Evolutionary conservation across 1,139 yeast genomes (phyloP).

Genomic region (Diutina mesorugosa): DNA sequence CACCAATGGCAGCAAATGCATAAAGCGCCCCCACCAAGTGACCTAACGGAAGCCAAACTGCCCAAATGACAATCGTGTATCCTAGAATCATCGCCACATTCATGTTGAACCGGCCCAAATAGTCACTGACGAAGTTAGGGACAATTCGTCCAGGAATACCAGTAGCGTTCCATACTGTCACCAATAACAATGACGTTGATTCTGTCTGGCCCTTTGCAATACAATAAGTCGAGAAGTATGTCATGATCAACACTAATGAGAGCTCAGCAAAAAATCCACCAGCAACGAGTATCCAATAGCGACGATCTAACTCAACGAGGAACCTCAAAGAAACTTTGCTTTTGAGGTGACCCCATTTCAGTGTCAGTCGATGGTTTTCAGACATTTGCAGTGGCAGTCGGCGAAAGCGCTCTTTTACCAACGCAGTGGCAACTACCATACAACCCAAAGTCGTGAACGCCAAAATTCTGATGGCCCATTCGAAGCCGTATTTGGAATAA

Average conservation of each 20-base stretch:
- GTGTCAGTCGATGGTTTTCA: background rate
- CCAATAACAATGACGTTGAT: constrained; percentile 35
- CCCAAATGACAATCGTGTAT: constrained; percentile 25
- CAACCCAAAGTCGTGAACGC: constrained; percentile 14
- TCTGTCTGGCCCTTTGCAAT: constrained; percentile 39
- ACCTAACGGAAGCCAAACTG: constrained; percentile 47
- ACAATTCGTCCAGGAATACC: constrained; percentile 48
- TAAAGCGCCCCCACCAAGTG: constrained; percentile 23
- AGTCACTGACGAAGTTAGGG: constrained; percentile 45
- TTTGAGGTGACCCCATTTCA: constrained; percentile 1
- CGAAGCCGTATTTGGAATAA: constrained; percentile 39
- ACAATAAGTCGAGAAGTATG: constrained; percentile 46
- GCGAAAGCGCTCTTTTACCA: constrained; percentile 36
- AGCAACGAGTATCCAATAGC: constrained; percentile 9
- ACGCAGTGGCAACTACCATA: constrained; percentile 21
- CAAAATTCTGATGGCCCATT: constrained; percentile 45
- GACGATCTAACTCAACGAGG: background rate
- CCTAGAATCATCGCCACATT: constrained; percentile 28
- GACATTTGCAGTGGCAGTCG: constrained; percentile 3
- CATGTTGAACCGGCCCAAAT: constrained; percentile 44
- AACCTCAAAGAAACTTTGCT: background rate
- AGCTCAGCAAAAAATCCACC: constrained; percentile 40
- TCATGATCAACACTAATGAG: constrained; percentile 36
- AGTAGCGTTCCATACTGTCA: constrained; percentile 45
- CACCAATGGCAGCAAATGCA: constrained; percentile 36